These are phyloP conservation scores for Acanthamoeba castellanii DNA, from an alignment of 208 protist species.

Conservation along the genomic window DNA sequence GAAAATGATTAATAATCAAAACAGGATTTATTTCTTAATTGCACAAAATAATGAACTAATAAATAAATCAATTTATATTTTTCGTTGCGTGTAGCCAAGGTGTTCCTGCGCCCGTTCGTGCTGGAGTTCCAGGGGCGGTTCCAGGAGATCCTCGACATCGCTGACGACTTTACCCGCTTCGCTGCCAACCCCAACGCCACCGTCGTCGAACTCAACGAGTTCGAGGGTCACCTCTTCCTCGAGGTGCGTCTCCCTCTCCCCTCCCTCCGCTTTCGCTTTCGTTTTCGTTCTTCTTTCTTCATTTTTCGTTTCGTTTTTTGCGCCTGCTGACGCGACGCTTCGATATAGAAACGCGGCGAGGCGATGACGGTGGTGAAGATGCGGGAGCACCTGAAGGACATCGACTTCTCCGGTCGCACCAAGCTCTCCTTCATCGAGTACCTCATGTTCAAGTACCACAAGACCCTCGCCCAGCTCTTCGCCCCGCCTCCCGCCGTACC, in stretches of 20 bases:
- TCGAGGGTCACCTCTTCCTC: slow-evolving; percentile 56
- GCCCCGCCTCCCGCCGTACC: slow-evolving; percentile 41
- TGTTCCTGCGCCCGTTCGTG: slow-evolving; percentile 40
- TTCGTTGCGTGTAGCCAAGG: background rate
- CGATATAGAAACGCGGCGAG: background rate
- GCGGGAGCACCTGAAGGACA: slow-evolving; percentile 47
- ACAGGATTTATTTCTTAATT: background rate
- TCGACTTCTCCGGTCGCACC: background rate
- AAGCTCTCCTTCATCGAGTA: slow-evolving; percentile 60
- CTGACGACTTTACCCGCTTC: slow-evolving; percentile 14
- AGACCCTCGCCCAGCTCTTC: slow-evolving; percentile 57
- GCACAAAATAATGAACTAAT: background rate
- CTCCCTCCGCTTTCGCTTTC: background rate
- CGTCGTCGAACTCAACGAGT: slow-evolving; percentile 29
- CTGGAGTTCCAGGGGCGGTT: slow-evolving; percentile 42
- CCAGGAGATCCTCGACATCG: slow-evolving; percentile 60
- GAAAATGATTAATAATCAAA: background rate
- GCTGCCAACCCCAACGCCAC: slow-evolving; percentile 30
- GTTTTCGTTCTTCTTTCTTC: background rate
- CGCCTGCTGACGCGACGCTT: background rate
- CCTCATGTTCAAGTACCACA: slow-evolving; percentile 64
- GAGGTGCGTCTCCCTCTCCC: background rate
- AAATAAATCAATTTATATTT: background rate
- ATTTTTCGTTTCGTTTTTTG: background rate
- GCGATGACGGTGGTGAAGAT: slow-evolving; percentile 33